A percentile compares a stretch with the other conserved stretches of the same genome.
phyloP scores from a whole-genome alignment of 768 basidiomycete genomes.

The Austroboletus eburneus region DNA sequence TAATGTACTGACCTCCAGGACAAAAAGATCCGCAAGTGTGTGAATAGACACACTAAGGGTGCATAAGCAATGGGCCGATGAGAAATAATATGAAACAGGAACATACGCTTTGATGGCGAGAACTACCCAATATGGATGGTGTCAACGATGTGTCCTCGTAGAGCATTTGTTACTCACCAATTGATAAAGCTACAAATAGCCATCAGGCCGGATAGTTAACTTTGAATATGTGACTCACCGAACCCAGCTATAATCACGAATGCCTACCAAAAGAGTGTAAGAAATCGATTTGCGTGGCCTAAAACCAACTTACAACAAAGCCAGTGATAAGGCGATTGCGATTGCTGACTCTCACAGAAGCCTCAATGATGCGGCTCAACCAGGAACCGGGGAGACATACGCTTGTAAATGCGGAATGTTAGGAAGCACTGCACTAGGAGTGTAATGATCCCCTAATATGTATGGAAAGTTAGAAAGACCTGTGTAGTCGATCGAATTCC shows the following conservation, averaged over 20 bases:
- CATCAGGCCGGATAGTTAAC: too few relatives aligned
- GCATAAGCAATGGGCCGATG: background rate
- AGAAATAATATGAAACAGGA: background rate
- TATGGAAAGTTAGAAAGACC: background rate
- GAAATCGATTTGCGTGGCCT: background rate
- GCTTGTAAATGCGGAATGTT: conserved; percentile 47
- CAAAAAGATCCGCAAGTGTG: conserved; percentile 46
- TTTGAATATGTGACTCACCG: conserved; percentile 12
- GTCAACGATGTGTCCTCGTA: too few relatives aligned
- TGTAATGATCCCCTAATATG: conserved; percentile 39
- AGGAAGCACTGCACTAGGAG: conserved; percentile 59
- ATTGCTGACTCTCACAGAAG: conserved; percentile 44
- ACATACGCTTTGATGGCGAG: conserved; percentile 37
- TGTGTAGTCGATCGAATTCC: accelerated
- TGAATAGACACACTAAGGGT: conserved; percentile 34
- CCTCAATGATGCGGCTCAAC: background rate
- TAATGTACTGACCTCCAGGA: conserved; percentile 44
- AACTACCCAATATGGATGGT: conserved; percentile 23
- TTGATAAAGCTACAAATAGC: too few relatives aligned
- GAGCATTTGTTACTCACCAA: too few relatives aligned
- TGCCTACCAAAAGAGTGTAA: conserved; percentile 11
- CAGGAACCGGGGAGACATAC: conserved; percentile 27
- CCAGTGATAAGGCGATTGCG: conserved; percentile 40
- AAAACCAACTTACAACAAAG: conserved; percentile 27
- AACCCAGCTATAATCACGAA: conserved; percentile 43